Conservation (phyloP, 148 eudicot species). For the Simmondsia chinensis region DNA sequence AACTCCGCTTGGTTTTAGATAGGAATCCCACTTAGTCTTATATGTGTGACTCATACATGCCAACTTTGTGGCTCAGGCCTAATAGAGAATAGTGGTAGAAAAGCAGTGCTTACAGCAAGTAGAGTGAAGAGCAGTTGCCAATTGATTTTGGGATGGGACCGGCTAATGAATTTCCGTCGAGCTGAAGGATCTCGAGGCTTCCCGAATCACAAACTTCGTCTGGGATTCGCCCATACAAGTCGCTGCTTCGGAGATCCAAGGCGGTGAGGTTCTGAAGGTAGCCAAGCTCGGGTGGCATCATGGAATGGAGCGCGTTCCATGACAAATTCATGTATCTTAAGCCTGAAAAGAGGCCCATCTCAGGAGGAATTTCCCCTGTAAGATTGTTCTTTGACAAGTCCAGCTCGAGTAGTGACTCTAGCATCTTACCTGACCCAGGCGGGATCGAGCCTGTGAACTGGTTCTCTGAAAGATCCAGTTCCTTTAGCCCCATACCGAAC, state of each 20-base stretch:
- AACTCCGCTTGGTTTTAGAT: too few species aligned
- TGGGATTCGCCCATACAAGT: conserved; percentile 58
- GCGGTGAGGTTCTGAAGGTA: conserved; percentile 59
- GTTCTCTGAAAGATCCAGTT: conserved; percentile 65
- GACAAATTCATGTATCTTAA: conserved; percentile 78
- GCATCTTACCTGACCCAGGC: conserved; percentile 38
- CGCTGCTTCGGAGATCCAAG: conserved; percentile 59
- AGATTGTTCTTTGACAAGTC: conserved; percentile 73
- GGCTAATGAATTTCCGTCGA: conserved; percentile 73
- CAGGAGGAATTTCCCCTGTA: conserved; percentile 65
- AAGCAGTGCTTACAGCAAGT: conserved; percentile 61
- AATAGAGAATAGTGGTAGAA: background rate
- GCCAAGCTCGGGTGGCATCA: conserved; percentile 72
- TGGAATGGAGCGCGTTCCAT: conserved; percentile 61
- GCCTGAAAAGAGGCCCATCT: conserved; percentile 65
- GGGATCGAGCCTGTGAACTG: conserved; percentile 56
- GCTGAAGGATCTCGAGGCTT: conserved; percentile 69
- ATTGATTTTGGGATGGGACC: conserved; percentile 72
- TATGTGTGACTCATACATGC: too few species aligned
- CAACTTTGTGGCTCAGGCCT: too few species aligned
- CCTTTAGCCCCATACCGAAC: conserved; percentile 51
- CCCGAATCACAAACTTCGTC: conserved; percentile 70
- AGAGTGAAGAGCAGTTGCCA: conserved; percentile 81
- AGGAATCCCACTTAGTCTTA: too few species aligned
- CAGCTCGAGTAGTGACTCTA: conserved; percentile 46